phyloP scores from a whole-genome alignment of 495 filamentous ascomycete genomes.

The Talaromyces nanjingensis region DNA sequence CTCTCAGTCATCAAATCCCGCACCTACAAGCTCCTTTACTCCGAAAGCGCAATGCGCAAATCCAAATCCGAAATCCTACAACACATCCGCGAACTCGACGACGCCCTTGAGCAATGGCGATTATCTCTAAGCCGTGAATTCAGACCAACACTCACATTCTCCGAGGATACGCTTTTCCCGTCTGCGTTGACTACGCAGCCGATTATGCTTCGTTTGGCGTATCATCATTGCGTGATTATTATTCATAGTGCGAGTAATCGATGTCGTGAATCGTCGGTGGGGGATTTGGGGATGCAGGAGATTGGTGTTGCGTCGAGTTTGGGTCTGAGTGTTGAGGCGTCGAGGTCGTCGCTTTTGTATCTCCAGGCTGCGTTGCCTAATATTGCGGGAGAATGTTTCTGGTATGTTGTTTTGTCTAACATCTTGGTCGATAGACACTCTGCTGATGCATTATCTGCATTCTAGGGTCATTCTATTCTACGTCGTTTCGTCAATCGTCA shows the following conservation, averaged over 20 bases:
- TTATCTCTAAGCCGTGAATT: constrained; percentile 30
- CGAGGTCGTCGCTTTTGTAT: background rate
- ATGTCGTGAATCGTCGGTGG: constrained; percentile 29
- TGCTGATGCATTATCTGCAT: background rate
- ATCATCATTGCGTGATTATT: constrained; percentile 43
- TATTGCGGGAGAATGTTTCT: background rate
- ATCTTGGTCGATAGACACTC: background rate
- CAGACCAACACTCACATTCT: background rate
- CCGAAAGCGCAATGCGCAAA: constrained; percentile 37
- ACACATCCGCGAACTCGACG: constrained; percentile 46
- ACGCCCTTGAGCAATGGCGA: constrained; percentile 44
- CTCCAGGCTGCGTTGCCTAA: background rate
- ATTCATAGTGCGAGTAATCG: constrained; percentile 46
- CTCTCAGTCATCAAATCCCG: constrained; percentile 45
- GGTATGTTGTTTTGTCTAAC: background rate
- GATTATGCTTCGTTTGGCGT: constrained; percentile 42
- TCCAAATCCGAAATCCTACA: constrained; percentile 45
- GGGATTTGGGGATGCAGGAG: constrained; percentile 29
- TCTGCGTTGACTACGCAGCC: constrained; percentile 28
- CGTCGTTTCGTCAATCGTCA: background rate
- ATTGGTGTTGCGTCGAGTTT: constrained; percentile 42
- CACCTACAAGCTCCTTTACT: constrained; percentile 40
- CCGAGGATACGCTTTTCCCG: background rate
- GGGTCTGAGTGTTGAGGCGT: constrained; percentile 41
- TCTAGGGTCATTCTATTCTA: background rate